phyloP scores from a whole-genome alignment of 192 early-diverging fungal genomes.

The Linnemannia exigua region DNA sequence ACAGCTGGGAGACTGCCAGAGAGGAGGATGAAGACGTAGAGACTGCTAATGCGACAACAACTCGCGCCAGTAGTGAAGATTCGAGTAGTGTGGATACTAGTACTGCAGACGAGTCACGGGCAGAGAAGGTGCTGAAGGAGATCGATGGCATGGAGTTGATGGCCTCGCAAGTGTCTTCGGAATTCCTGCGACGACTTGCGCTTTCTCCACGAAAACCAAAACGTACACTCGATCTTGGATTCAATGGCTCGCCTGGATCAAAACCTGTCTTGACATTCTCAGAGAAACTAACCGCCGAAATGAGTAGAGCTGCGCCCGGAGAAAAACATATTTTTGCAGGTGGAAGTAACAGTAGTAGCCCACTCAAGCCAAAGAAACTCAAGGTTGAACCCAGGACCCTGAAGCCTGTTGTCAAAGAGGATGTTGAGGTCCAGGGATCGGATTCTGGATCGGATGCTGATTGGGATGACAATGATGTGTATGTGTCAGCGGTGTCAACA shows the following conservation, averaged over 20 bases:
- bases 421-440: conserved; percentile 25
- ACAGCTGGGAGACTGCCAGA: not conserved
- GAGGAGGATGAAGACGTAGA: not conserved
- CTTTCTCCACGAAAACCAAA: conserved; percentile 40
- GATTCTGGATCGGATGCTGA: conserved; percentile 45
- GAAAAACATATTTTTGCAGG: not conserved
- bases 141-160: conserved; percentile 16
- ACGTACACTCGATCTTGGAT: not conserved
- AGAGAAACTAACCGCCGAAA: conserved; percentile 24
- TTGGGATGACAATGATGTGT: conserved; percentile 28
- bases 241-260: not conserved
- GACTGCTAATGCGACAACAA: not conserved
- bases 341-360: not conserved
- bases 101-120: not conserved
- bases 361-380: not conserved
- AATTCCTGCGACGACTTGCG: conserved; percentile 31
- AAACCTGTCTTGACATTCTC: conserved; percentile 18
- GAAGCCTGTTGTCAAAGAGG: not conserved
- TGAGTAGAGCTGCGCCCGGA: not conserved
- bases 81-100: not conserved
- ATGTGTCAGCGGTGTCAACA: not conserved
- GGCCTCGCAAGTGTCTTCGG: conserved; percentile 30
- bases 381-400: not conserved
- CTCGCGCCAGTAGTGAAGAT: not conserved
- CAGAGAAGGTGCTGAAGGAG: not conserved